phyloP scores from a whole-genome alignment of 2,329 filamentous ascomycete species.

The Aspergillus terreus region DNA sequence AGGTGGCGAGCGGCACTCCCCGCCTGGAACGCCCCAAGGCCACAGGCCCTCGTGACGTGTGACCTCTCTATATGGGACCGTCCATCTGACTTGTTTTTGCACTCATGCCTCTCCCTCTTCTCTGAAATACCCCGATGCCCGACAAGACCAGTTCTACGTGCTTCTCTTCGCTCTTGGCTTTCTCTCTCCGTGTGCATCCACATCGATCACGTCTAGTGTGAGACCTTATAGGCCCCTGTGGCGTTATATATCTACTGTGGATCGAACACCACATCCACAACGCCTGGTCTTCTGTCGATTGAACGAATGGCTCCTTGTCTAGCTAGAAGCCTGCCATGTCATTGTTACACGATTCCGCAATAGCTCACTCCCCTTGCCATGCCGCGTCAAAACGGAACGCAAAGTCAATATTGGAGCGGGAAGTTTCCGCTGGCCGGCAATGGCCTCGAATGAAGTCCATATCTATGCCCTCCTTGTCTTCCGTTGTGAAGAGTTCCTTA shows the following conservation, averaged over 20 bases:
- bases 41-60: background rate
- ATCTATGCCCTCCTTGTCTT: conserved; percentile 31
- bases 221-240: no score
- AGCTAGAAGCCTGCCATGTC: conserved; percentile 2
- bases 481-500: conserved; percentile 31
- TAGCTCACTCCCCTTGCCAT: conserved; percentile 18
- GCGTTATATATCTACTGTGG: no score
- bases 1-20: background rate
- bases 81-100: background rate
- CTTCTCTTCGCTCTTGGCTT: no score
- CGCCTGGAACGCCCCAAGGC: background rate
- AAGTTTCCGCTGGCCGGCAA: conserved; percentile 5
- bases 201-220: no score
- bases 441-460: conserved; percentile 23
- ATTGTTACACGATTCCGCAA: conserved; percentile 6
- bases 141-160: no score
- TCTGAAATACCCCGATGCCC: no score
- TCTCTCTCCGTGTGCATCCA: no score
- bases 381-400: conserved; percentile 7
- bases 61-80: background rate
- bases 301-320: background rate
- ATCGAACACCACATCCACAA: background rate
- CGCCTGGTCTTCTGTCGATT: background rate
- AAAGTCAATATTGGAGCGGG: conserved; percentile 12
- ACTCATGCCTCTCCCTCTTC: no score